Base-by-base conservation (phyloP, 305 asterid genomes). In the Plantago coronopus region DNA sequence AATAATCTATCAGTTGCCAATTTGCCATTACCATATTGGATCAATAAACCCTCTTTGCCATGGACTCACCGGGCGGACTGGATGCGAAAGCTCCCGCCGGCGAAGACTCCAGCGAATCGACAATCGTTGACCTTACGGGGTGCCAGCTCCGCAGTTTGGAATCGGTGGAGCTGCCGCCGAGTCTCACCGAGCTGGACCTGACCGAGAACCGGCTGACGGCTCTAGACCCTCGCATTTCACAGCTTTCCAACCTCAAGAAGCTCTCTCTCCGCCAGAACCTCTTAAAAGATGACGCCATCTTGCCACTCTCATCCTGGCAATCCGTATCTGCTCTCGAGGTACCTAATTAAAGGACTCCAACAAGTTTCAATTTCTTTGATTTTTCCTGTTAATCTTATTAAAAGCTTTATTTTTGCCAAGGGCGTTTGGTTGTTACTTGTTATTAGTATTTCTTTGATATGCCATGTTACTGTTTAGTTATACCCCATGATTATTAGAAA, bases 251-350 rank as follows among this genome's bases (percentile, higher is more conserved):
- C 72, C 95, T 91, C 71, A 79, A 81, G 68, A 91, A 84, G 77
- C 90, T 91, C 68, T 89, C 98, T 66, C 69, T 91, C 62, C 95
- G 96, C 48, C 97, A 88, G 78, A 91, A 91, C 67, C 94, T 91
- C 40, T 70, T 88, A 54, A 70, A 70, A 38, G 94, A 86, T 69
- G 81, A 78, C 7, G 85, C 76, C 48, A 69, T 91, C 66, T 74
- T 69, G 59, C 89, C 96, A 21, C 83, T 89, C 17, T 76, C 91
- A 65, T 56, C 88, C 8, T 86, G 83, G 87, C 74, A 77, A 68
- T 51, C 80, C 61, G 71, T 91, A 68, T 77, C 95, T 54, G 74
- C 72, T 58, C 95, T 91, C 55, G 83, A 84, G 69, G 98, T 88
- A 74, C 51, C 49, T 12, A 10, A 7, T 12, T 49, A 20, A 21